These are phyloP conservation scores for Cyberlindnera lachancei DNA, from an alignment of 805 yeast species.

Conservation along the genomic window DNA sequence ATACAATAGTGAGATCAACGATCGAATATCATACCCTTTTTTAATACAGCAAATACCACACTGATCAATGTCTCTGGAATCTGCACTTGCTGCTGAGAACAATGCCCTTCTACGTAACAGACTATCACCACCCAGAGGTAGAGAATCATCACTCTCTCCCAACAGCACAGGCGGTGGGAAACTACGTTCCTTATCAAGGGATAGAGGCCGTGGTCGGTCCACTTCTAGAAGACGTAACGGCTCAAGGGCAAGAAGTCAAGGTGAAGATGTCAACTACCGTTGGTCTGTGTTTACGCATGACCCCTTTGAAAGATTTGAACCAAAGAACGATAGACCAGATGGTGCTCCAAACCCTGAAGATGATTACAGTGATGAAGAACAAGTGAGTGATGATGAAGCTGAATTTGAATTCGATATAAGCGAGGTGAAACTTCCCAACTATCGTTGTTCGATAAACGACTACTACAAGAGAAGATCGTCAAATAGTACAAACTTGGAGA, in stretches of 20 bases:
- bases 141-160: constrained; percentile 7
- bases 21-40: too few species aligned
- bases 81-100: constrained; percentile 1
- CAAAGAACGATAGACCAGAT: constrained; percentile 15
- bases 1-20: too few species aligned
- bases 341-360: constrained; percentile 15
- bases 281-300: constrained; percentile 69
- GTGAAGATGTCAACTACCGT: constrained; percentile 27
- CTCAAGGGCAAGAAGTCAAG: constrained; percentile 22
- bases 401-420: constrained; percentile 28
- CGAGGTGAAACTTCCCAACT: constrained; percentile 26
- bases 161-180: constrained; percentile 1
- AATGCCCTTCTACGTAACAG: neutral
- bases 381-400: constrained; percentile 44
- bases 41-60: too few species aligned
- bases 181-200: constrained; percentile 9
- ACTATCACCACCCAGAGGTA: constrained; percentile 5
- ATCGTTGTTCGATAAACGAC: constrained; percentile 27
- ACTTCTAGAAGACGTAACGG: constrained; percentile 5
- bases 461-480: constrained; percentile 13
- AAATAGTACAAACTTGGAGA: neutral
- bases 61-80: constrained; percentile 1
- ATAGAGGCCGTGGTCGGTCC: constrained; percentile 11
- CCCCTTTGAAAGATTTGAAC: constrained; percentile 56
- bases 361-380: constrained; percentile 43